Conservation (phyloP, 2,329 filamentous ascomycete genomes). For the Phialophora verrucosa region DNA sequence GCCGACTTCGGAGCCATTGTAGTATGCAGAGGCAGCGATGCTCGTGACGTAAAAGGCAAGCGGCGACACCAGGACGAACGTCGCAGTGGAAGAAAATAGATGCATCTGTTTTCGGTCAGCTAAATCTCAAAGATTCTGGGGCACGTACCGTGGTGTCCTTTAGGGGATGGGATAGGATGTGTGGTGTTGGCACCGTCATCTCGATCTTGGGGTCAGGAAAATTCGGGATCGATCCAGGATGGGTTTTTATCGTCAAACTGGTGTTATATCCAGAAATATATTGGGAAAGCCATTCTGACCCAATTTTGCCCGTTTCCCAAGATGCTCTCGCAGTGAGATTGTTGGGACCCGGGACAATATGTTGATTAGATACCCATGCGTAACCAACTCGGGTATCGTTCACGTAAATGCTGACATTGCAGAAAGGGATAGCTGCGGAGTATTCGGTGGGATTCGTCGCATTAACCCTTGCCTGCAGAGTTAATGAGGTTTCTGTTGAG, state of each 20-base stretch:
- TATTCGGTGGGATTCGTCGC: conserved; percentile 91
- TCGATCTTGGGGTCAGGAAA: conserved; percentile 74
- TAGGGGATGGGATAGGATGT: conserved; percentile 70
- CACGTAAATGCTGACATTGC: conserved; percentile 75
- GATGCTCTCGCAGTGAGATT: conserved; percentile 69
- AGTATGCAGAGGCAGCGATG: conserved; percentile 83
- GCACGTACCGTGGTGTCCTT: conserved; percentile 70
- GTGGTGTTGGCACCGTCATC: conserved; percentile 70
- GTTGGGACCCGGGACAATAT: conserved; percentile 75
- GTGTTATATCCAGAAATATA: conserved; percentile 90
- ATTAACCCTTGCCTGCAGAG: conserved; percentile 74
- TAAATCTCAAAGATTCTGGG: conserved; percentile 35
- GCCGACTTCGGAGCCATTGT: conserved; percentile 79
- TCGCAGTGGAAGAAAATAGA: conserved; percentile 81
- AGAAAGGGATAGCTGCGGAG: conserved; percentile 77
- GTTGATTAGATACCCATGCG: conserved; percentile 65
- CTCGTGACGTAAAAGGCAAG: conserved; percentile 78
- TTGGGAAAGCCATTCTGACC: conserved; percentile 76
- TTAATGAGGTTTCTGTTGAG: conserved; percentile 73
- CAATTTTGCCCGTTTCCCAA: conserved; percentile 75
- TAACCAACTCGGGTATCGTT: conserved; percentile 78
- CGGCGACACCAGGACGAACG: conserved; percentile 82
- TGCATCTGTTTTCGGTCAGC: conserved; percentile 62
- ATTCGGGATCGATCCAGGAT: conserved; percentile 73
- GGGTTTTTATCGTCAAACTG: conserved; percentile 73